Evolutionary conservation across 176 grass and related monocot genomes (phyloP).

Genomic region (Rhynchospora pubera): DNA sequence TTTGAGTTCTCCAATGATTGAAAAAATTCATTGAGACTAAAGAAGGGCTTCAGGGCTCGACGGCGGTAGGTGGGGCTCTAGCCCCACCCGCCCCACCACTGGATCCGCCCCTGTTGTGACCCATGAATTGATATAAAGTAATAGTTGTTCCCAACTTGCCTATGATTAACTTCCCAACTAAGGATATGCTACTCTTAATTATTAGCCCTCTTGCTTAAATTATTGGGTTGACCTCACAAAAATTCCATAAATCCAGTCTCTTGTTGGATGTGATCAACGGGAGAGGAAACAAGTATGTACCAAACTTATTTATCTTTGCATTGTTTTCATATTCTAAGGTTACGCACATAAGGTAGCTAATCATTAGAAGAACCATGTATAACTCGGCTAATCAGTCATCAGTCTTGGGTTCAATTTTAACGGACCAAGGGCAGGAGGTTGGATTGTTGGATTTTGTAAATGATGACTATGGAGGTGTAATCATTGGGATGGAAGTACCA

Average conservation of each 20-base stretch:
- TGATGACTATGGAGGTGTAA: conserved; percentile 68
- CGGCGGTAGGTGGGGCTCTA: no score
- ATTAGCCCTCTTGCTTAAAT: neutral
- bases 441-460: conserved; percentile 42
- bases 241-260: neutral
- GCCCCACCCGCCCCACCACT: no score
- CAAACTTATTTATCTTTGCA: neutral
- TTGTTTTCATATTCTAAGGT: conserved; percentile 9
- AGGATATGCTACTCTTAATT: no score
- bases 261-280: neutral
- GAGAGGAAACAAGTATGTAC: neutral
- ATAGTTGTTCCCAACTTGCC: neutral
- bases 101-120: no score
- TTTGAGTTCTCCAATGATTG: no score
- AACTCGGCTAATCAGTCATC: conserved; percentile 19
- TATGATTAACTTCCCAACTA: neutral
- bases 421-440: conserved; percentile 8
- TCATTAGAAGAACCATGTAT: conserved; percentile 33
- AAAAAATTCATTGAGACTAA: no score
- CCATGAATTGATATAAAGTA: neutral
- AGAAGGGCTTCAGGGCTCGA: no score
- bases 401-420: neutral
- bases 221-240: neutral
- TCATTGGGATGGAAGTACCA: conserved; percentile 45
- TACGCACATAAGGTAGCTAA: neutral